Conservation (phyloP, 768 basidiomycete species). For the Nidularia pulvinata region DNA sequence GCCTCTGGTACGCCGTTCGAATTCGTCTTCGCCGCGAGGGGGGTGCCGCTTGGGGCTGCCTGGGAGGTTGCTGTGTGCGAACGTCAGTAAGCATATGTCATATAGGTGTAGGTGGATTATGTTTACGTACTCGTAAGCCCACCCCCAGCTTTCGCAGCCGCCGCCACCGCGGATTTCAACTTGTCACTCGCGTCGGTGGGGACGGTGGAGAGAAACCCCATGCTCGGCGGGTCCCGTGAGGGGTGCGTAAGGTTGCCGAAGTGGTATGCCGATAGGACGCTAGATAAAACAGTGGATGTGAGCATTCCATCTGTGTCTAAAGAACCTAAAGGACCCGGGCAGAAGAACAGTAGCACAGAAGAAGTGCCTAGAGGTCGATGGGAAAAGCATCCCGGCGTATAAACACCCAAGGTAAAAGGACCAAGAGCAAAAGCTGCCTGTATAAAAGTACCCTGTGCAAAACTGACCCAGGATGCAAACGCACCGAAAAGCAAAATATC, state of each 20-base stretch:
- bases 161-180: slow-evolving; percentile 22
- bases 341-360: no score
- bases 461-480: no score
- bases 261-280: slow-evolving; percentile 67
- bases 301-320: no score
- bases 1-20: slow-evolving; percentile 17
- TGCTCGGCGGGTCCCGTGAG: slow-evolving; percentile 63
- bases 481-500: no score
- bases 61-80: slow-evolving; percentile 31
- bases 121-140: slow-evolving; percentile 29
- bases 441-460: no score
- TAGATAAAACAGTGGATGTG: slow-evolving; percentile 14
- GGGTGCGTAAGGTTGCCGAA: slow-evolving; percentile 74
- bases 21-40: slow-evolving; percentile 13
- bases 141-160: slow-evolving; percentile 23
- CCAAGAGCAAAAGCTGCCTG: no score
- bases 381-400: no score
- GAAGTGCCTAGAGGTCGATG: no score
- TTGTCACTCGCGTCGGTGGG: slow-evolving; percentile 47
- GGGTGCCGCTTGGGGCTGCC: slow-evolving; percentile 34
- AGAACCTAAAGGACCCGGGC: no score
- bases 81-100: no score
- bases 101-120: not conserved
- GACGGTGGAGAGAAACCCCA: slow-evolving; percentile 75
- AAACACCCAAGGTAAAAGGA: no score